Evolutionary conservation across 331 rosid species (phyloP).

Genomic region (Pyrus hybrid): DNA sequence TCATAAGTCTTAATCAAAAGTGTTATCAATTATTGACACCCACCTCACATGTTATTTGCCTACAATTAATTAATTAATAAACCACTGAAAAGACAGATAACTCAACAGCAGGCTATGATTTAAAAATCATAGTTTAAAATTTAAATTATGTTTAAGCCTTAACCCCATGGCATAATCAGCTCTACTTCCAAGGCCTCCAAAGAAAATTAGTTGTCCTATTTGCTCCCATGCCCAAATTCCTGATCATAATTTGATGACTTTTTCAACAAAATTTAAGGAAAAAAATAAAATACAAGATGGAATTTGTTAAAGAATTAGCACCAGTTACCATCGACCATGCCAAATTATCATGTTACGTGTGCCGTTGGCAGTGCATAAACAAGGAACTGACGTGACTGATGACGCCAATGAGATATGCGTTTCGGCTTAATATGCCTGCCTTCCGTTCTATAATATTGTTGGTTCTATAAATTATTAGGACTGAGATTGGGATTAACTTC

Average conservation of each 20-base stretch:
- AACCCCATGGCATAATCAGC: constrained; percentile 15
- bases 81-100: background rate
- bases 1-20: constrained; percentile 33
- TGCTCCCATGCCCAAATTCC: background rate
- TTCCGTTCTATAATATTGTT: background rate
- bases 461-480: background rate
- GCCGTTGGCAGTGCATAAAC: background rate
- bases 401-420: background rate
- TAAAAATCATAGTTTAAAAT: background rate
- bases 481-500: constrained; percentile 6
- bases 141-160: background rate
- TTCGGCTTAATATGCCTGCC: background rate
- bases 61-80: background rate
- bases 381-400: background rate
- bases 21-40: constrained; percentile 17
- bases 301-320: background rate
- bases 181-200: background rate
- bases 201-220: background rate
- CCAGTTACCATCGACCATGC: background rate
- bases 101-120: background rate
- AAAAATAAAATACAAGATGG: background rate
- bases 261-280: background rate
- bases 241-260: background rate
- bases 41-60: constrained; percentile 11
- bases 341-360: background rate